Conservation (phyloP, 176 grass and related monocot genomes). For the Carex scoparia region DNA sequence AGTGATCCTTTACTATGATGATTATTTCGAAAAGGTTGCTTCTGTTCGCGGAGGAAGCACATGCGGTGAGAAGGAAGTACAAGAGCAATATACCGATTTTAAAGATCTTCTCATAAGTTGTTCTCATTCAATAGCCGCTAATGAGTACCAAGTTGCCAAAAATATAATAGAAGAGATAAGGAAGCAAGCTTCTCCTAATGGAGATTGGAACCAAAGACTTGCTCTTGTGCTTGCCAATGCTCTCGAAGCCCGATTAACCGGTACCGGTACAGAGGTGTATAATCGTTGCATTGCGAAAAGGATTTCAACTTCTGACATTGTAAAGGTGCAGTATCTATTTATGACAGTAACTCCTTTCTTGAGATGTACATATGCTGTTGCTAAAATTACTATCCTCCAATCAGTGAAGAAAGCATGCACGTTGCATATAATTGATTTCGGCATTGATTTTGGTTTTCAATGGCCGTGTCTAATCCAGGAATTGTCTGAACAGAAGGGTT, state of each 20-base stretch:
- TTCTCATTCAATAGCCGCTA: slow-evolving; percentile 22
- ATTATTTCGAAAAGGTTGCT: slow-evolving; percentile 13
- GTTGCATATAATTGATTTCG: slow-evolving; percentile 6
- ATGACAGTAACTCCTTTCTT: neutral
- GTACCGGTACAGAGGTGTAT: slow-evolving; percentile 27
- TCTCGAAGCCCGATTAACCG: slow-evolving; percentile 21
- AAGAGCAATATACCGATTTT: neutral
- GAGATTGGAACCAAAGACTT: slow-evolving; percentile 29
- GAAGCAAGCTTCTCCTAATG: slow-evolving; percentile 12
- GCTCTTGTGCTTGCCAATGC: slow-evolving; percentile 16
- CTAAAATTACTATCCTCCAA: neutral
- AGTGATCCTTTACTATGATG: slow-evolving; percentile 19
- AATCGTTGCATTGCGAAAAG: slow-evolving; percentile 3
- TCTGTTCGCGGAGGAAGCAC: neutral
- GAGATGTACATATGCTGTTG: neutral
- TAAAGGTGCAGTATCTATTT: slow-evolving; percentile 23
- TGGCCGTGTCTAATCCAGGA: slow-evolving; percentile 1
- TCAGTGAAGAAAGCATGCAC: neutral
- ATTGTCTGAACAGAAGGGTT: neutral
- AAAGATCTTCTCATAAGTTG: slow-evolving; percentile 23
- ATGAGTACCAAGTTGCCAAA: slow-evolving; percentile 16
- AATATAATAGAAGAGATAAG: slow-evolving; percentile 19
- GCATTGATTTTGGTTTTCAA: neutral
- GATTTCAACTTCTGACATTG: slow-evolving; percentile 19
- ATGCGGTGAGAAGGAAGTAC: neutral